phyloP scores from a whole-genome alignment of 768 basidiomycete genomes.

The Lactifluus echinatus region DNA sequence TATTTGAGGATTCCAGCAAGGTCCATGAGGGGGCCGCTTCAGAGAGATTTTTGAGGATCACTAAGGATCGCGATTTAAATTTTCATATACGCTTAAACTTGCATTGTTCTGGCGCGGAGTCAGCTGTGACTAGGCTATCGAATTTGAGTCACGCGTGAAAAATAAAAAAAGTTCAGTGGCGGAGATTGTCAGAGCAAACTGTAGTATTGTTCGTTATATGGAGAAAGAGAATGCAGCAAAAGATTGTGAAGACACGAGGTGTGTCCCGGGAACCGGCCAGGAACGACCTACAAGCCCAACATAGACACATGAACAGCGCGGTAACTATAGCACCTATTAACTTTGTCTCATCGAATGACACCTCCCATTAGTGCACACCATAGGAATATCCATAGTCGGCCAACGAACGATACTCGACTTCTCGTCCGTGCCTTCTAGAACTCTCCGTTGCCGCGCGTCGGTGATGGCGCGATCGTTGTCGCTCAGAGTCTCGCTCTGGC shows the following conservation, averaged over 20 bases:
- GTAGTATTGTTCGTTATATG: not conserved
- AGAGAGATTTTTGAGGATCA: not conserved
- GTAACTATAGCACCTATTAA: not conserved
- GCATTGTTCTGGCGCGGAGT: not conserved
- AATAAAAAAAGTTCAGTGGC: not conserved
- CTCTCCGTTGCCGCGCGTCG: conserved; percentile 9
- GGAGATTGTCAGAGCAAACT: not conserved
- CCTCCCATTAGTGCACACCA: not conserved
- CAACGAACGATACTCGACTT: conserved; percentile 7
- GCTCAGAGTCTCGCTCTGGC: conserved; percentile 1
- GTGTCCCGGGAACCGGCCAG: not conserved
- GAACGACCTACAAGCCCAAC: not conserved
- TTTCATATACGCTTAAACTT: not conserved
- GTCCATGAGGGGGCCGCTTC: not conserved
- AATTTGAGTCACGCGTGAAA: not conserved
- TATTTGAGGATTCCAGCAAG: not conserved
- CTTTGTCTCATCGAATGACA: not conserved
- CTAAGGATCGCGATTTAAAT: not conserved
- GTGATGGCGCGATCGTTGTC: conserved; percentile 5
- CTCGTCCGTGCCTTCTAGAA: not conserved
- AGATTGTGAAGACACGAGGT: not conserved
- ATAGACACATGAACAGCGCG: not conserved
- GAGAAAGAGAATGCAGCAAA: not conserved
- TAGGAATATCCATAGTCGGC: conserved; percentile 4
- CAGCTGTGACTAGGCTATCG: not conserved